These are phyloP conservation scores for Blumeria hordei DNA, from an alignment of 2,329 filamentous ascomycete species.

Conservation along the genomic window DNA sequence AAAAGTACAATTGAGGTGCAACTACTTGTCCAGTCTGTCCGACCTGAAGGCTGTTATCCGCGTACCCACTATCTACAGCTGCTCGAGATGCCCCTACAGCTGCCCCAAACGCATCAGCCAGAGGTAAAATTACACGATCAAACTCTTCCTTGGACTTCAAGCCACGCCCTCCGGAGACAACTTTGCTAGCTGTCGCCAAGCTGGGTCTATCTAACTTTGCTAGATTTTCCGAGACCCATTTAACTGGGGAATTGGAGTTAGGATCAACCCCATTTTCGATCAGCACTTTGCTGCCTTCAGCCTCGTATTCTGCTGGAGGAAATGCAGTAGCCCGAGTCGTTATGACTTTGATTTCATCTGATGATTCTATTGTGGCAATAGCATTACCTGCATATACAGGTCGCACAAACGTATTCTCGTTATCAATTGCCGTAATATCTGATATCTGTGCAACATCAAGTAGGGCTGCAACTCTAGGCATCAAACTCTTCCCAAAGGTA, in stretches of 20 bases:
- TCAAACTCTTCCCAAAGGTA: conserved; percentile 84
- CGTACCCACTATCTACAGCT: conserved; percentile 89
- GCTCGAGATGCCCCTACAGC: conserved; percentile 87
- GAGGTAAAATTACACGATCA: conserved; percentile 70
- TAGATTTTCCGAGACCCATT: conserved; percentile 88
- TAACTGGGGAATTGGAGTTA: conserved; percentile 44
- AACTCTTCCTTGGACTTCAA: conserved; percentile 98
- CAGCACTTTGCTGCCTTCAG: conserved; percentile 47
- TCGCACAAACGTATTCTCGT: conserved; percentile 82
- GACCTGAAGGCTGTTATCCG: conserved; percentile 94
- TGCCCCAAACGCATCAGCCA: conserved; percentile 83
- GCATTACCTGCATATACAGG: conserved; percentile 97
- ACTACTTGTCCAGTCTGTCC: conserved; percentile 98
- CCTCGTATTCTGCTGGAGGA: conserved; percentile 42
- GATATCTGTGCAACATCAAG: conserved; percentile 85
- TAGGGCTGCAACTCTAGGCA: conserved; percentile 77
- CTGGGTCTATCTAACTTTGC: conserved; percentile 87
- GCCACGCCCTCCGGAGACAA: conserved; percentile 83
- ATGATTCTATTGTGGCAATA: conserved; percentile 83
- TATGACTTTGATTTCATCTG: conserved; percentile 64
- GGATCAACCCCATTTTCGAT: conserved; percentile 69
- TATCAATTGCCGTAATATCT: conserved; percentile 67
- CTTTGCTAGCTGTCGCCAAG: conserved; percentile 63
- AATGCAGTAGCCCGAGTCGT: conserved; percentile 90
- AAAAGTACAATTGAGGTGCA: conserved; percentile 83